Conservation (phyloP, 2,329 filamentous ascomycete species). For the Coniosporium tulheliwenetii region DNA sequence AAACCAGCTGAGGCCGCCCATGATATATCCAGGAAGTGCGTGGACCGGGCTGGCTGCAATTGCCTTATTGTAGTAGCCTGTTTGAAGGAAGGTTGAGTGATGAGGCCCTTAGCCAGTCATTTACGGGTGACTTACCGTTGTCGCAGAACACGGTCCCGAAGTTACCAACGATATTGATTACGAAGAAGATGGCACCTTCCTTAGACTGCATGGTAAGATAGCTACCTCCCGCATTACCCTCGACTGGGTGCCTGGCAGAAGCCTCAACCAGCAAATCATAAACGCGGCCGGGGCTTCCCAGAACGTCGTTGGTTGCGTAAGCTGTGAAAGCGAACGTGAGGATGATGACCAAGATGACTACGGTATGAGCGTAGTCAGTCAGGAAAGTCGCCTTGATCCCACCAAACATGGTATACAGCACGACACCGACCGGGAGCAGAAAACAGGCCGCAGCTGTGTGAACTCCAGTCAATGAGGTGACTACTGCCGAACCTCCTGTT, state of each 20-base stretch:
- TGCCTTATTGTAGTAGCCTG: conserved; percentile 77
- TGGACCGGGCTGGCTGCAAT: conserved; percentile 77
- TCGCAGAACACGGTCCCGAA: conserved; percentile 76
- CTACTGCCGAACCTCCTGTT: conserved; percentile 66
- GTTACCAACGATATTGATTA: conserved; percentile 79
- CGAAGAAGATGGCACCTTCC: conserved; percentile 76
- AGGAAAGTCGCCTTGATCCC: conserved; percentile 81
- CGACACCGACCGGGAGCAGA: conserved; percentile 64
- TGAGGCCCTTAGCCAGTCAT: neutral
- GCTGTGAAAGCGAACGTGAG: conserved; percentile 71
- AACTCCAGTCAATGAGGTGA: conserved; percentile 56
- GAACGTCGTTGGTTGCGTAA: conserved; percentile 55
- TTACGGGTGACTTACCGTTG: conserved; percentile 33
- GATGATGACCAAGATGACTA: conserved; percentile 73
- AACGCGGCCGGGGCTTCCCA: conserved; percentile 62
- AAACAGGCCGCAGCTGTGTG: conserved; percentile 71
- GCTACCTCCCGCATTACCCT: conserved; percentile 64
- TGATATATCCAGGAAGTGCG: conserved; percentile 75
- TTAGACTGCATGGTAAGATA: conserved; percentile 76
- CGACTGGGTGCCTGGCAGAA: conserved; percentile 53
- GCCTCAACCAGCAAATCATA: conserved; percentile 65
- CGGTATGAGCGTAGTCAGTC: conserved; percentile 75
- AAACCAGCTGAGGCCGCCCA: conserved; percentile 80
- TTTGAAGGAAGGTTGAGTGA: neutral
- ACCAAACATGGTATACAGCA: conserved; percentile 58